Evolutionary conservation across 331 rosid species (phyloP).

Genomic region (Acacia concinna): DNA sequence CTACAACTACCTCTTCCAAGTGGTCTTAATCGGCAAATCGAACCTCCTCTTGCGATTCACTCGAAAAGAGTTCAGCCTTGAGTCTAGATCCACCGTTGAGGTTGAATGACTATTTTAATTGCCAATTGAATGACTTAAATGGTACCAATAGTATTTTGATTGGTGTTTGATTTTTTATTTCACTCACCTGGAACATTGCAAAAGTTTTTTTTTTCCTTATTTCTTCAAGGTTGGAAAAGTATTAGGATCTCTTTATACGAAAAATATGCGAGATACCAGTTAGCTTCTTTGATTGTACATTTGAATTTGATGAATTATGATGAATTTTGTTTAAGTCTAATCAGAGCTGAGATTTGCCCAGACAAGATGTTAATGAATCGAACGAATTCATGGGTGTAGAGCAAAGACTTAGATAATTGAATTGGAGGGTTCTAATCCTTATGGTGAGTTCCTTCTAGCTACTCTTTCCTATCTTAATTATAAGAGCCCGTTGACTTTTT

Average conservation of each 20-base stretch:
- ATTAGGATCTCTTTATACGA: not conserved
- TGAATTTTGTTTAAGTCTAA: not conserved
- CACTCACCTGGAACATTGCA: not conserved
- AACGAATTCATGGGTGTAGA: not conserved
- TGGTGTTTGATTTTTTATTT: not conserved
- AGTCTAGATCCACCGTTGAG: conserved; percentile 62
- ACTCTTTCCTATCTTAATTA: too few species aligned
- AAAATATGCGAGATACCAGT: not conserved
- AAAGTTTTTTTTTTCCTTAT: not conserved
- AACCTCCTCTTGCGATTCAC: conserved; percentile 63
- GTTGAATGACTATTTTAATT: conserved; percentile 42
- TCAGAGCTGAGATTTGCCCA: not conserved
- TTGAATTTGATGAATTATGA: not conserved
- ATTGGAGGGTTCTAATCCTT: not conserved
- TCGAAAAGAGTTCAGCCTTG: conserved; percentile 59
- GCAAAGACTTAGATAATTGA: not conserved
- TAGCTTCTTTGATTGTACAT: not conserved
- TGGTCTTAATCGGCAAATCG: conserved; percentile 62
- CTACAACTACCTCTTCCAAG: conserved; percentile 62
- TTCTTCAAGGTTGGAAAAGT: too few species aligned
- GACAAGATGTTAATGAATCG: not conserved
- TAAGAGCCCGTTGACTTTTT: too few species aligned
- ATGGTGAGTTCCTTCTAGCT: not conserved
- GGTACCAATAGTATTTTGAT: not conserved
- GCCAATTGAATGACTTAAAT: not conserved